Evolutionary conservation across 345 rosid genomes (phyloP), one percentile per base, ranked within the genome.

Genomic region (Noccaea caerulescens): DNA sequence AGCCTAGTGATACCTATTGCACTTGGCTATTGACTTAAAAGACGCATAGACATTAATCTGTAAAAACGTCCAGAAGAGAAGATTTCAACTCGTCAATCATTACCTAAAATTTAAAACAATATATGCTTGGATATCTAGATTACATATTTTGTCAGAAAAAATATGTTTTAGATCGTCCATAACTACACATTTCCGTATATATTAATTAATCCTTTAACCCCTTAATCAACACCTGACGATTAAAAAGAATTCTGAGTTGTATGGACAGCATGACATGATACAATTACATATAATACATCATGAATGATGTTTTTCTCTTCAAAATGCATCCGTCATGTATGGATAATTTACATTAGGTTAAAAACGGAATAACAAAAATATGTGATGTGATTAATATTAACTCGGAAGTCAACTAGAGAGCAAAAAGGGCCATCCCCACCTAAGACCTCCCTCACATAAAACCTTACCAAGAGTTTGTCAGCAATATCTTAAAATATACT

Each of bases 391-490:
- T 43, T 56, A 38, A 8, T 36, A 43, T 33, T n/a, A 57, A 57
- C 66, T 4, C 33, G 20, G 16, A 86, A 82, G 94, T 88, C 94
- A 86, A 91, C 84, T 69, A 9, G 42, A 66, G 33, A 68, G 25
- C 68, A 74, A 73, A 73, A 63, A 13, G 36, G 57, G 18, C 72
- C 79, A 64, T 78, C 88, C 96, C 92, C 88, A 82, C 64, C 12
- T 79, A 80, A 44, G 12, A 69, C 90, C 91, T 82, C 46, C 93
- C 93, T 80, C 84, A 20, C 8, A 68, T 81, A n/a, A 52, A 25
- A 62, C 76, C 73, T 63, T 55, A 9, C 5, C 2, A 12, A 39
- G 25, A 66, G 14, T 66, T 66, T 58, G 66, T 49, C 37, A 57
- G 72, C 54, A 41, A 32, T 66, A 56, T 37, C 71, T 65, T 65